Conservation (phyloP, 805 yeast genomes). For the Grigorovia transvaalensis region DNA sequence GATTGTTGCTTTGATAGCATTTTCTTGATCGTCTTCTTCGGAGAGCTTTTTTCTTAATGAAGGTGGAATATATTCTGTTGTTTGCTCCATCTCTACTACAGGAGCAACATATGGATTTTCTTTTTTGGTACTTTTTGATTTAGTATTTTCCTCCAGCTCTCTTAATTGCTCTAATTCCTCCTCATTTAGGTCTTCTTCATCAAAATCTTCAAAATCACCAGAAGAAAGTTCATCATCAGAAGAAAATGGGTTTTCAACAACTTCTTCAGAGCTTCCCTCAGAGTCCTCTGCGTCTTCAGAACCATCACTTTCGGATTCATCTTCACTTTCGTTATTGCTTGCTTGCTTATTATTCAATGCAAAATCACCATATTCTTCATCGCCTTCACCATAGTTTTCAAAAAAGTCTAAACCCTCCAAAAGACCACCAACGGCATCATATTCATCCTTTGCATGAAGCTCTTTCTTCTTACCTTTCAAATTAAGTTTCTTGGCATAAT, state of each 20-base stretch:
- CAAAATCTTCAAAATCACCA: slow-evolving; percentile 35
- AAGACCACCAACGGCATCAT: slow-evolving; percentile 74
- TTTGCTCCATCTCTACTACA: slow-evolving; percentile 21
- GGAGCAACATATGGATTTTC: slow-evolving; percentile 78
- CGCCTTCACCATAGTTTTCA: slow-evolving; percentile 28
- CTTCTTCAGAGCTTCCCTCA: slow-evolving; percentile 2
- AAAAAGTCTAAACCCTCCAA: slow-evolving; percentile 52
- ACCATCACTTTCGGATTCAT: slow-evolving; percentile 31
- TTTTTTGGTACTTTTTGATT: slow-evolving; percentile 26
- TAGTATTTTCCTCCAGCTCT: slow-evolving; percentile 20
- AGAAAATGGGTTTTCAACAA: slow-evolving; percentile 28
- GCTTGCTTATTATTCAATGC: slow-evolving; percentile 20
- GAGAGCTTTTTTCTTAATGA: slow-evolving; percentile 53
- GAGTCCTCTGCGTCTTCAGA: slow-evolving; percentile 36
- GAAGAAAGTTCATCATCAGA: slow-evolving; percentile 35
- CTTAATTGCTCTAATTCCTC: slow-evolving; percentile 27
- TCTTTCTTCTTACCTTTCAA: slow-evolving; percentile 45
- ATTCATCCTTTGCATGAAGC: slow-evolving; percentile 41
- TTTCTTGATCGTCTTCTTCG: slow-evolving; percentile 29
- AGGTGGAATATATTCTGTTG: slow-evolving; percentile 73
- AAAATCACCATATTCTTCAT: slow-evolving; percentile 25
- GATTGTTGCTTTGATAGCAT: slow-evolving; percentile 40
- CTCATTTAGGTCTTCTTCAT: slow-evolving; percentile 30
- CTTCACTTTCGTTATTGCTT: slow-evolving; percentile 16
- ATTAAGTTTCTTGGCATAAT: slow-evolving; percentile 76